Percentiles rank a stretch among this genome's conserved stretches.
Conservation (phyloP, 495 filamentous ascomycete species). For the Aspergillus carlsbadensis region DNA sequence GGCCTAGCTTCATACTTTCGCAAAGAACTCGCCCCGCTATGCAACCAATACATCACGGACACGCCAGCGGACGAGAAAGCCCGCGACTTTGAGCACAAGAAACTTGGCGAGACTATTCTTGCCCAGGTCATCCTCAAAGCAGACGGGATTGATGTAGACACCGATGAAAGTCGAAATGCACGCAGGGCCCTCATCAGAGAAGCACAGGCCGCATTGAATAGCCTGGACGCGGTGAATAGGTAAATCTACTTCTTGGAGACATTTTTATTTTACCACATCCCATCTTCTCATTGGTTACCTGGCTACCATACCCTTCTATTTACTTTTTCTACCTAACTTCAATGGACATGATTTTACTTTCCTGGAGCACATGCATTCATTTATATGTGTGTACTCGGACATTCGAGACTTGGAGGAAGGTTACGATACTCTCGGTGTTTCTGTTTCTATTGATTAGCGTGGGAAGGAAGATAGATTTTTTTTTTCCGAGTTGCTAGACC, state of each 20-base stretch:
- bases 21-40: slow-evolving; percentile 63
- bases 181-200: slow-evolving; percentile 76
- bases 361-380: too few species aligned
- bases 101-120: slow-evolving; percentile 79
- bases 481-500: too few species aligned
- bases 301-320: background rate
- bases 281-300: background rate
- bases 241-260: slow-evolving; percentile 14
- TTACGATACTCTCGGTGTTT: too few species aligned
- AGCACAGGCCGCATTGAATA: slow-evolving; percentile 63
- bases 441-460: too few species aligned
- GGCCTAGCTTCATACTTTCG: slow-evolving; percentile 66
- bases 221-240: slow-evolving; percentile 53
- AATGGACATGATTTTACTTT: too few species aligned
- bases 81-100: slow-evolving; percentile 74
- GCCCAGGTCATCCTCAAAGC: slow-evolving; percentile 80
- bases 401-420: too few species aligned
- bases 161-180: slow-evolving; percentile 60
- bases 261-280: too few species aligned
- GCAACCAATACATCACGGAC: slow-evolving; percentile 57
- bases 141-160: slow-evolving; percentile 76
- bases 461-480: too few species aligned
- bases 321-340: too few species aligned
- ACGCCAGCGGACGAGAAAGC: slow-evolving; percentile 72
- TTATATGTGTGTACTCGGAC: too few species aligned